A percentile compares a stretch with the other conserved stretches of the same genome.
Evolutionary conservation across 1,284 basidiomycete genomes (phyloP).

Genomic region (Phellopilus nigrolimitatus): DNA sequence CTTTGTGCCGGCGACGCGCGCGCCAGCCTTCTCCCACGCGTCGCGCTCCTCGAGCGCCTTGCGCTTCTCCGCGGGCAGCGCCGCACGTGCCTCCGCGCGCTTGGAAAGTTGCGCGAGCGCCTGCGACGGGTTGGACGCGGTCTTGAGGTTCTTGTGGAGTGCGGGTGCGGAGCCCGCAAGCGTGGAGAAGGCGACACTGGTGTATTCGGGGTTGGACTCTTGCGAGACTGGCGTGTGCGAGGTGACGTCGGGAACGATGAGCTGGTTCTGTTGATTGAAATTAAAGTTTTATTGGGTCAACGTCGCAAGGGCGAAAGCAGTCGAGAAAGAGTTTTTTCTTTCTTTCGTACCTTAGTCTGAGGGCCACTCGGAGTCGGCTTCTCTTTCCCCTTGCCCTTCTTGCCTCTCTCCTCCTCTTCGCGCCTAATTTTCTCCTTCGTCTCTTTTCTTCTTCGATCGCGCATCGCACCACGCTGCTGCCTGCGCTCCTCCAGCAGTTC

Average conservation of each 20-base stretch:
- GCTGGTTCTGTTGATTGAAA: constrained; percentile 50
- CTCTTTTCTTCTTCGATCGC: constrained; percentile 79
- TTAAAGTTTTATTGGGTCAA: constrained; percentile 8
- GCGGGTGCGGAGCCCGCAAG: constrained; percentile 43
- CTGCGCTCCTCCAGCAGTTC: constrained; percentile 78
- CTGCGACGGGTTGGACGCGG: constrained; percentile 74
- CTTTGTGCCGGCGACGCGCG: constrained; percentile 81
- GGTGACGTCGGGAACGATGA: constrained; percentile 59
- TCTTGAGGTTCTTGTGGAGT: constrained; percentile 55
- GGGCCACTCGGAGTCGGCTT: constrained; percentile 32
- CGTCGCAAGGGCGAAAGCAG: not conserved
- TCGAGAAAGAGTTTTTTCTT: too few species aligned
- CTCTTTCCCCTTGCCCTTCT: constrained; percentile 40
- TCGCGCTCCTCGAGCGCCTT: constrained; percentile 73
- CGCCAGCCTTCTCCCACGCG: constrained; percentile 83
- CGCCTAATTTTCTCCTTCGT: constrained; percentile 73
- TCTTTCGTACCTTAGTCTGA: constrained; percentile 43
- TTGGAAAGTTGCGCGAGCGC: constrained; percentile 76
- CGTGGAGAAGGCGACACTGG: constrained; percentile 69
- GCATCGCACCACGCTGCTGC: constrained; percentile 69
- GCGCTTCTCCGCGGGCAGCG: constrained; percentile 75
- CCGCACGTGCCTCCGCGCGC: constrained; percentile 68
- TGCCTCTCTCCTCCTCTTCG: constrained; percentile 48
- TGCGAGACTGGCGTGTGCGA: constrained; percentile 28
- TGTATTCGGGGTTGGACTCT: constrained; percentile 41